Base-by-base conservation (phyloP, 2,329 filamentous ascomycete genomes). In the Neoascochyta sp. region DNA sequence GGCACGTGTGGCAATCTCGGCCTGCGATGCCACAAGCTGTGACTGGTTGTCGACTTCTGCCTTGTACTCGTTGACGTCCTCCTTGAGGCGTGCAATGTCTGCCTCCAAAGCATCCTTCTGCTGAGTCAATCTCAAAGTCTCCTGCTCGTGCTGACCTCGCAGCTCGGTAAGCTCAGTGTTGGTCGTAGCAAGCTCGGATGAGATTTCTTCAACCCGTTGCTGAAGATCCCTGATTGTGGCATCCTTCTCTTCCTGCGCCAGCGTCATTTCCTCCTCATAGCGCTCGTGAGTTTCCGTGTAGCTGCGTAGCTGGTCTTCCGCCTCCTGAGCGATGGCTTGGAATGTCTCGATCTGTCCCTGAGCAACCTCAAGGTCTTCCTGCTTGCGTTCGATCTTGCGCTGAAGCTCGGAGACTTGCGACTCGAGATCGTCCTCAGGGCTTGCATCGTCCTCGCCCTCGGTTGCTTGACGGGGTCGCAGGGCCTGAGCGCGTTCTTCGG, bases 1-100 rank as follows among this genome's bases (percentile, higher is more conserved):
- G 3, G 92, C 88, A 60, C 87, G 85, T 30, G 87, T 81, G 3
- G 92, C 88, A 52, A 98, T 96, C 24, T 93, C 85, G 16, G 90
- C 89, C 62, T 98, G 92, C 0, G 86, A 82, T 40, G 92, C 89
- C 22, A 96, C 77, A 51, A 96, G 89, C 50, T 94, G 84, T 57
- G 93, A 86, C 56, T 95, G 85, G 56, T 84, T 87, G 45, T 86
- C 81, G 17, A 86, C 81, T 27, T 88, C 82, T 39, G 87, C 83
- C 38, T 80, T 74, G 58, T 90, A 82, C 30, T 84, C 78, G 45
- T 88, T 84, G 35, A 83, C 83, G 46, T 94, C 84, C 26, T 93
- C 87, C 59, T 86, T 92, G 16, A 96, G 69, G 18, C 86, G 78
- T 13, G 76, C 71, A 30, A 95, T 79, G 52, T 96, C 87, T 7